Evolutionary conservation across 2,329 filamentous ascomycete genomes (phyloP).

Genomic region (Alternaria novae-zelandiae): DNA sequence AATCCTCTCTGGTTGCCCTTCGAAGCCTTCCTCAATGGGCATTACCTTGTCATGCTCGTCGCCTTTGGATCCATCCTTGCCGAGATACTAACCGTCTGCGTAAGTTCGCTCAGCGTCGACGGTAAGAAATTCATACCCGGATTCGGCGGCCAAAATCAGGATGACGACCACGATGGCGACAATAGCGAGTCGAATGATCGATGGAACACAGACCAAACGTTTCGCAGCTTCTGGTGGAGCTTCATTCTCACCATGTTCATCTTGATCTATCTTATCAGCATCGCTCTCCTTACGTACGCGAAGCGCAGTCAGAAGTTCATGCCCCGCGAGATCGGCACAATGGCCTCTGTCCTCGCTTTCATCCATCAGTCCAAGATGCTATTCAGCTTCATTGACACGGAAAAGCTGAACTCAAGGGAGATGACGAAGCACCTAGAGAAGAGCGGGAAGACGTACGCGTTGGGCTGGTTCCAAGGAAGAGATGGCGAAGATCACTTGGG

Average conservation of each 20-base stretch:
- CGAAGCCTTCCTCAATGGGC: constrained; percentile 66
- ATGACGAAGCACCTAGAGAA: constrained; percentile 68
- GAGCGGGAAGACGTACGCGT: constrained; percentile 71
- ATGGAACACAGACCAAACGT: constrained; percentile 52
- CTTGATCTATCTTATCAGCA: constrained; percentile 67
- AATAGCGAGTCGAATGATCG: constrained; percentile 15
- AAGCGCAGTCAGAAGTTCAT: constrained; percentile 73
- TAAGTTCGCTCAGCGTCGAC: constrained; percentile 70
- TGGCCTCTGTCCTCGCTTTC: constrained; percentile 76
- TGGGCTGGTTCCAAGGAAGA: constrained; percentile 78
- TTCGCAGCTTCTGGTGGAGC: constrained; percentile 69
- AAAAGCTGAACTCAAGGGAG: constrained; percentile 64
- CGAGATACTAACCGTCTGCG: constrained; percentile 74
- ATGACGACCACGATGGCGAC: constrained; percentile 13
- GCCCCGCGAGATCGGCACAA: constrained; percentile 79
- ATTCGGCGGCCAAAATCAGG: constrained; percentile 23
- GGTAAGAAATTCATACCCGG: constrained; percentile 63
- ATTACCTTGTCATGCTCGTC: constrained; percentile 71
- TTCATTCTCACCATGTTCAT: constrained; percentile 68
- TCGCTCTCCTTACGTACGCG: constrained; percentile 66
- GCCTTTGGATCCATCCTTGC: constrained; percentile 74
- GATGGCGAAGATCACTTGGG: constrained; percentile 78
- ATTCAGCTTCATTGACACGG: constrained; percentile 74
- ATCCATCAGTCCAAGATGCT: constrained; percentile 84
- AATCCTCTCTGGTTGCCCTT: constrained; percentile 71